phyloP scores from a whole-genome alignment of 1,139 yeast genomes.

The Hyphopichia fennica region DNA sequence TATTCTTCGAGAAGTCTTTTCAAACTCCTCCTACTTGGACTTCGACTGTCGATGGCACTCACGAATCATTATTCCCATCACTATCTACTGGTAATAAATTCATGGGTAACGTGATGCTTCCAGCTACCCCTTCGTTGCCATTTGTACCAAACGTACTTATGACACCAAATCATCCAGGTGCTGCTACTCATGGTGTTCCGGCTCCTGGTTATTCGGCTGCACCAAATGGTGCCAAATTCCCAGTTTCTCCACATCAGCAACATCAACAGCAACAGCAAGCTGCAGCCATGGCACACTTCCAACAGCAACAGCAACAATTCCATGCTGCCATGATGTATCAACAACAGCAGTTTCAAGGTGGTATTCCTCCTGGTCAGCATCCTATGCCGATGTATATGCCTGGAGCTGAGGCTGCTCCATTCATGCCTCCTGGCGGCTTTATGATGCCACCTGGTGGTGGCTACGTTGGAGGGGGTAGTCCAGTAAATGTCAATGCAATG shows the following conservation, averaged over 20 bases:
- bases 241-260: constrained; percentile 27
- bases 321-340: constrained; percentile 43
- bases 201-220: constrained; percentile 13
- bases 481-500: constrained; percentile 27
- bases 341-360: constrained; percentile 31
- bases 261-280: constrained; percentile 18
- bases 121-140: constrained; percentile 19
- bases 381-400: constrained; percentile 33
- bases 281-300: constrained; percentile 35
- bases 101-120: constrained; percentile 18
- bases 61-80: constrained; percentile 46
- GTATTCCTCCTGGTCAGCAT: constrained; percentile 36
- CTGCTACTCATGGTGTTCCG: constrained; percentile 7
- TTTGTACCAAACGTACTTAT: constrained; percentile 21
- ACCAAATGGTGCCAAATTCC: constrained; percentile 18
- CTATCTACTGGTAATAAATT: constrained; percentile 13
- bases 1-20: constrained; percentile 57
- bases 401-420: constrained; percentile 29
- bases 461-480: constrained; percentile 28
- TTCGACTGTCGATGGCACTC: constrained; percentile 54
- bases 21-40: constrained; percentile 83
- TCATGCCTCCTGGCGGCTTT: constrained; percentile 40
- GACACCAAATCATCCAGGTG: neutral
- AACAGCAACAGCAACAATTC: constrained; percentile 38
- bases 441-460: constrained; percentile 32